Conservation (phyloP, 1,284 basidiomycete genomes). For the Marasmius sp. region DNA sequence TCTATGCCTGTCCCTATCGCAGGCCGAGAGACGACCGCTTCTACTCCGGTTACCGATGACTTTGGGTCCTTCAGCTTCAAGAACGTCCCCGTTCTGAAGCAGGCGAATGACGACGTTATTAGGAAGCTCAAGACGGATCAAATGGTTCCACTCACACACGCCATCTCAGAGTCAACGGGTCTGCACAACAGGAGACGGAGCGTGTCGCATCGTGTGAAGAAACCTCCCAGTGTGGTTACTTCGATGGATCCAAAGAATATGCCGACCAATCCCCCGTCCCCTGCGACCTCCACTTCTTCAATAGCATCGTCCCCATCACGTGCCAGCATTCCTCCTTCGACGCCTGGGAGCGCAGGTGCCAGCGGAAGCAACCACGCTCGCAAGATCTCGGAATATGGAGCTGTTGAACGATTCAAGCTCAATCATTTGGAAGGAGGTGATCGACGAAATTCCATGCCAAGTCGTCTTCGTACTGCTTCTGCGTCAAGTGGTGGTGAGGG, state of each 20-base stretch:
- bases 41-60: slow-evolving; percentile 73
- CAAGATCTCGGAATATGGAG: slow-evolving; percentile 83
- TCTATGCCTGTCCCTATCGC: slow-evolving; percentile 48
- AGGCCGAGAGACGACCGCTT: slow-evolving; percentile 42
- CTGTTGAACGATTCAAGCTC: slow-evolving; percentile 83
- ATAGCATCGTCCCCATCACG: slow-evolving; percentile 90
- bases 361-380: slow-evolving; percentile 56
- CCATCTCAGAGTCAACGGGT: slow-evolving; percentile 63
- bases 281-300: slow-evolving; percentile 90
- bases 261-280: slow-evolving; percentile 77
- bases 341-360: slow-evolving; percentile 55
- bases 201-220: slow-evolving; percentile 73
- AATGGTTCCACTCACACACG: slow-evolving; percentile 68
- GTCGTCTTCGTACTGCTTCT: slow-evolving; percentile 85
- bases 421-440: slow-evolving; percentile 73
- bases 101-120: slow-evolving; percentile 98
- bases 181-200: slow-evolving; percentile 68
- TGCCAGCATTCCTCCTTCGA: slow-evolving; percentile 66
- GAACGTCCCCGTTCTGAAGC: slow-evolving; percentile 94
- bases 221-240: slow-evolving; percentile 75
- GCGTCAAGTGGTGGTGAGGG: slow-evolving; percentile 75
- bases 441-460: slow-evolving; percentile 86
- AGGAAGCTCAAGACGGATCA: slow-evolving; percentile 89
- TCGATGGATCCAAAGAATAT: slow-evolving; percentile 59
- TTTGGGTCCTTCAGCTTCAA: slow-evolving; percentile 99